These are phyloP conservation scores for Pythium grandisporangium DNA, from an alignment of 352 stramenopile species.

Conservation along the genomic window DNA sequence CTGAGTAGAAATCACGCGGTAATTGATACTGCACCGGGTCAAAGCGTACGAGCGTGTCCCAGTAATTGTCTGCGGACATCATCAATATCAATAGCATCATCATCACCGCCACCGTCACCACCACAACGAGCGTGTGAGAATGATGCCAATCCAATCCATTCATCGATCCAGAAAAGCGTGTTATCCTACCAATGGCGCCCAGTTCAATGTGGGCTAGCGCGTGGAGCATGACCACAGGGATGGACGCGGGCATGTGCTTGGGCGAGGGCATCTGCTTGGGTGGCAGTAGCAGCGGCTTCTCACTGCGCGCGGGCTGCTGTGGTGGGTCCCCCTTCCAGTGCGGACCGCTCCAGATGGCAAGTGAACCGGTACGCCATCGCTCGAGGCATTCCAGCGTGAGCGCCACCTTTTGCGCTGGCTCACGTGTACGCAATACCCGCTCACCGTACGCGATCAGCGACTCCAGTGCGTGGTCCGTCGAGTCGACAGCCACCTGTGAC, in stretches of 20 bases:
- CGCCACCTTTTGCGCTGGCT: constrained; percentile 48
- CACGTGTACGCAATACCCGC: constrained; percentile 35
- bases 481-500: neutral
- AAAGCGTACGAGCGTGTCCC: constrained; percentile 80
- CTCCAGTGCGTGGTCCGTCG: constrained; percentile 9
- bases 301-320: constrained; percentile 30
- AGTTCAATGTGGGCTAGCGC: constrained; percentile 82
- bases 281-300: constrained; percentile 33
- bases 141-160: no score
- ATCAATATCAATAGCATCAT: neutral
- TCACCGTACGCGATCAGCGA: constrained; percentile 57
- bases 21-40: constrained; percentile 37
- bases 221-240: constrained; percentile 72
- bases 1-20: constrained; percentile 54
- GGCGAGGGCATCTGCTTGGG: constrained; percentile 65
- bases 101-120: neutral
- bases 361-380: constrained; percentile 24
- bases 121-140: no score
- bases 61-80: constrained; percentile 63
- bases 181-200: constrained; percentile 56
- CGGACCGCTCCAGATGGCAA: constrained; percentile 25
- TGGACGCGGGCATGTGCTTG: constrained; percentile 52
- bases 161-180: no score
- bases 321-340: constrained; percentile 32
- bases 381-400: constrained; percentile 49